Evolutionary conservation across 2,329 filamentous ascomycete species (phyloP), one percentile per base, ranked within the genome.

Genomic region (Talaromyces sp.): DNA sequence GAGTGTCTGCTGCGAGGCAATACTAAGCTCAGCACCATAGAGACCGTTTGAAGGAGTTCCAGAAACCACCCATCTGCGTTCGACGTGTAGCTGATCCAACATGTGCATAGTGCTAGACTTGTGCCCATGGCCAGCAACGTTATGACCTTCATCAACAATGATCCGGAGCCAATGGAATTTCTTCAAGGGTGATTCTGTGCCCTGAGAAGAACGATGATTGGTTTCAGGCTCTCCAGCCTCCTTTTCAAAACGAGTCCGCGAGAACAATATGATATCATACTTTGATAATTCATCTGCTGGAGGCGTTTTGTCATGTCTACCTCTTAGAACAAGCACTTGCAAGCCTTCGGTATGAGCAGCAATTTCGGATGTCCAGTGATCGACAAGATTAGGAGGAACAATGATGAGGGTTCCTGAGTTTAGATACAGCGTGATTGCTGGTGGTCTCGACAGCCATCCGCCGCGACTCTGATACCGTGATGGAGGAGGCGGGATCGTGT

Each of bases 101-200:
- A 87, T 78, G 17, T 81, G 71, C 5, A 84, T 79, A 32, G 85
- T 83, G 52, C 79, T 82, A 1, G 86, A 91, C 65, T 81, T 85
- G 56, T 78, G 79, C 10, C 78, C 78, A 6, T 84, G 84, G 41
- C 89, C 88, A 0, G 91, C 90, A 61, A 96, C 87, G 62, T 84
- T 89, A 71, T 97, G 92, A 0, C 93, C 93, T 79, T 97, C 93
- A 65, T 98, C 93, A 19, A 96, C 89, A 52, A 98, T 93, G 53
- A 96, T 87, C 1, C 93, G 84, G 67, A 96, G 88, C 82, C 93
- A 96, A 66, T 91, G 91, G 3, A 97, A 74, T 8, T 84, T 75
- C 43, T 86, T 85, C 19, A 97, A 74, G 0, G 89, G 84, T 1
- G 86, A 89, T 10, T 82, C 71, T 32, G 86, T 83, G 5, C 77